phyloP scores from a whole-genome alignment of 108 stramenopile genomes.

The Aurantiochytrium sp. region DNA sequence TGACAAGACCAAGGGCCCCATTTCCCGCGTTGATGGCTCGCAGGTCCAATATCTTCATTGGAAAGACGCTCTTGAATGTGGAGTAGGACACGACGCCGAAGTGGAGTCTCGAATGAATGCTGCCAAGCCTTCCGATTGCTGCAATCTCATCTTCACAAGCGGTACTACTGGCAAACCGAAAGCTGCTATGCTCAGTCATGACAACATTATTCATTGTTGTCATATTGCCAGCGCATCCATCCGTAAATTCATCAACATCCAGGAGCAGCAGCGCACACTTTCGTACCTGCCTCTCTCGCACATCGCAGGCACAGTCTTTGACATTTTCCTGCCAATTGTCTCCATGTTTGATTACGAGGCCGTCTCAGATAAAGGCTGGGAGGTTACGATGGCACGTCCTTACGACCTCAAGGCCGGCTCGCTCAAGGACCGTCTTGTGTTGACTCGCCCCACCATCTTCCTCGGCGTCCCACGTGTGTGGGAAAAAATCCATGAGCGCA shows the following conservation, averaged over 20 bases:
- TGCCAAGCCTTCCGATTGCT: conserved; percentile 43
- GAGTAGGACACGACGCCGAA: not conserved
- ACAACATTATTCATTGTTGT: conserved; percentile 39
- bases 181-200: conserved; percentile 62
- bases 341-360: not conserved
- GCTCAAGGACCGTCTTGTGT: conserved; percentile 37
- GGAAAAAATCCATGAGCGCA: conserved; percentile 58
- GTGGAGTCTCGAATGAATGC: conserved; percentile 27
- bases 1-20: not conserved
- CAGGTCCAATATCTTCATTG: conserved; percentile 24
- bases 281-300: conserved; percentile 47
- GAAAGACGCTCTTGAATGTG: not conserved
- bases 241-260: not conserved
- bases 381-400: conserved; percentile 47
- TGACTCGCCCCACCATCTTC: conserved; percentile 48
- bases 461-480: conserved; percentile 62
- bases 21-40: conserved; percentile 25
- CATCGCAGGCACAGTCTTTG: conserved; percentile 39
- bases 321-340: conserved; percentile 29
- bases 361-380: not conserved
- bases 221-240: not conserved
- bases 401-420: conserved; percentile 53
- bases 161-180: conserved; percentile 73
- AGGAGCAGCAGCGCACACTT: conserved; percentile 23
- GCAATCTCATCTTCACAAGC: conserved; percentile 64